Evolutionary conservation across 768 basidiomycete genomes (phyloP), one percentile per base, ranked within the genome.

Genomic region (Tricholoma saponaceum): DNA sequence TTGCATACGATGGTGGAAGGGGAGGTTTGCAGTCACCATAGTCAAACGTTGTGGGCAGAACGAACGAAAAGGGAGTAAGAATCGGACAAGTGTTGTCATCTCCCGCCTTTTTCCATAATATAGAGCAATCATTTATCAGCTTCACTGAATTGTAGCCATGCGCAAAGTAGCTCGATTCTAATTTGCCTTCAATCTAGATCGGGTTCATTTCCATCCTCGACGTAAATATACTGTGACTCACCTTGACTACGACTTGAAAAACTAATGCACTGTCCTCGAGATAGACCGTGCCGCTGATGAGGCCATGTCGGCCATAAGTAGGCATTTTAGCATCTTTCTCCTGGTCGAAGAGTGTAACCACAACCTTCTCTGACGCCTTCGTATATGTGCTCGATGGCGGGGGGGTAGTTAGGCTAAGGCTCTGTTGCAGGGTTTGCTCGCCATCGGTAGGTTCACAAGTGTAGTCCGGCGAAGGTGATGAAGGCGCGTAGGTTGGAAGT

Each of bases 391-490:
- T 77, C 1, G 72, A 74, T 18, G 74, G 73, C 44, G 56, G 52
- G 0, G 64, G 50, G 3, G 64, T 67, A 51, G 25, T 54, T 28
- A 51, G 39, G 41, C 60, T 64, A 23, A 76, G 81, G 0, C 83
- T 79, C 41, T 74, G 75, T 43, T 83, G 79, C 5, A 89, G 78
- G 14, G 74, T 73, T 54, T 74, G 72, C 60, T 89, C 87, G 28
- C 78, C 82, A 1, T 69, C 70, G 5, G 74, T 66, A 33, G 81
- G 84, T 26, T 78, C 77, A 26, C 67, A 76, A 46, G 87, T 83
- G 64, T 89, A 89, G 6, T 71, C 65, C 2, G 87, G 87, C 0
- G 79, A 76, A 25, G 80, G 80, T 3, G 70, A 69, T 6, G 84
- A 79, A 1, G 81, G 75, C 0, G 83, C 75, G 64, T 89, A 88